Evolutionary conservation across 2,329 filamentous ascomycete genomes (phyloP), one percentile per base, ranked within the genome.

Genomic region (Biscogniauxia marginata): DNA sequence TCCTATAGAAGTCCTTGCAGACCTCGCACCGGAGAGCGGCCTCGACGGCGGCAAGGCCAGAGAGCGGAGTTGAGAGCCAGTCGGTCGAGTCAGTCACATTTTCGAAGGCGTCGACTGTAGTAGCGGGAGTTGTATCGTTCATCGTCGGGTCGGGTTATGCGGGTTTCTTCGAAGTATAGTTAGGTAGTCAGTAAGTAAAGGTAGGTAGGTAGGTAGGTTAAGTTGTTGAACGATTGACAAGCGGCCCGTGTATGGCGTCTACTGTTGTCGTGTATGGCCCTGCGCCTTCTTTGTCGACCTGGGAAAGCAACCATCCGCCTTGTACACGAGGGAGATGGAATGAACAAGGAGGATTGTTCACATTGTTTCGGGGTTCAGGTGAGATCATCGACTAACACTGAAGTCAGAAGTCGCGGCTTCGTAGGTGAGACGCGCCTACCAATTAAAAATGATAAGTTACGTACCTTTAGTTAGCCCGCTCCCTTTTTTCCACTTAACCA

Each of bases 1-100:
- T 96, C 59, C 86, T 86, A 77, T 90, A 98, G 75, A 98, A 96
- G 73, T 99, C 96, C 72, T 98, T 98, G 84, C 95, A 99, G 58
- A 99, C 90, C 74, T 98, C 91, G 75, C 95, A 99, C 65, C 95
- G 90, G 19, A 99, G 80, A 3, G 92, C 86, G 58, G 89, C 86
- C 69, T 99, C 95, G 60, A 99, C 84, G 13, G 83, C 77, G 49
- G 85, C 79, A 53, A 96, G 82, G 13, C 77, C 77, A 16, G 84
- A 75, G 1, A 96, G 78, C 1, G 86, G 82, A 11, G 91, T 96
- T 9, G 77, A 68, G 5, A 92, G 79, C 91, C 91, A 96, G 76
- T 96, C 91, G 52, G 90, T 93, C n/a, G 90, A 87, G 74, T 95
- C 90, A 50, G 88, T 75, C 45, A 93, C 76, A 58, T 79, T 75